Base-by-base conservation (phyloP, 805 yeast genomes). In the Wickerhamiella brachini region DNA sequence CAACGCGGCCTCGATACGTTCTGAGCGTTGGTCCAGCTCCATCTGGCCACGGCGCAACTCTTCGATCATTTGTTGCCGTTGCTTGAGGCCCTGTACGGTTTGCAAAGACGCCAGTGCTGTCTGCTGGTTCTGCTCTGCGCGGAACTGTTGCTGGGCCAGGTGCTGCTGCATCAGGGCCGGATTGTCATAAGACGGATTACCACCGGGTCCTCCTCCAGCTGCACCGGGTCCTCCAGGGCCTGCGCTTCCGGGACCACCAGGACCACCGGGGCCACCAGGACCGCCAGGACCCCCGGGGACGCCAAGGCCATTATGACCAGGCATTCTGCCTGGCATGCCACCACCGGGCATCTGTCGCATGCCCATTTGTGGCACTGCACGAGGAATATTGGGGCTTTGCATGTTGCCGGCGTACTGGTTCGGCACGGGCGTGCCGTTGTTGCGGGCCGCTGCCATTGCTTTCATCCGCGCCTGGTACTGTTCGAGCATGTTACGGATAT, bases 21-120 rank as follows among this genome's bases (percentile, higher is more conserved):
- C 54, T 17, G 58, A 49, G 24, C 57, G 55, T 21, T 49, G 44
- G 21, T 24, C 42, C 13, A 56, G 21, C 29, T 54, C 54, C 6
- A 18, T 45, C 22, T 43, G 46, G 22, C 18, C 51, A 12, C 56
- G 38, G 8, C 60, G 49, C 42, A 60, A 52, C 45, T 56, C 59
- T 38, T 59, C 60, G 37, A 59, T 46, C 45, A 52, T 53, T 15
- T 51, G 53, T 26, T 52, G 56, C 10, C 62, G 60, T 53, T 59
- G 60, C 52, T 59, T 62, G 39, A 54, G 38, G 7, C 58, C 62
- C 20, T 49, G 52, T 17, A 52, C 57, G 3, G 54, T 45, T 24
- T 47, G 47, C 53, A 57, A 43, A n/a, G 45, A 44, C 21, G 53
- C 52, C 53, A 53, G 44, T 12, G 55, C 54, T 18, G 44, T 45